Evolutionary conservation across 805 yeast genomes (phyloP), one percentile per base, ranked within the genome.

Genomic region (Monosporozyma aerobia): DNA sequence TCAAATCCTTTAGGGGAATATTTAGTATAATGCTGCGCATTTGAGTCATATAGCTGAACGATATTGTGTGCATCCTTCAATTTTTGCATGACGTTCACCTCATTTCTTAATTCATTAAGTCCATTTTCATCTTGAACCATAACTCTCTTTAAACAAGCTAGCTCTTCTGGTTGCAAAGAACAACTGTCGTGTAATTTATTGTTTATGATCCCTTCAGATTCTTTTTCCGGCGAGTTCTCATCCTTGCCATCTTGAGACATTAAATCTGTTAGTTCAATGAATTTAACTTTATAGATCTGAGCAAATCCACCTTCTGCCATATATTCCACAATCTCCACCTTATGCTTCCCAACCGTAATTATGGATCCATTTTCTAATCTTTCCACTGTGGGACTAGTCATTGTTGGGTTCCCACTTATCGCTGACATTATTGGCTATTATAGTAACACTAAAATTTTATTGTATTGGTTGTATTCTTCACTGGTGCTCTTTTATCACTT

Each of bases 251-350:
- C 43, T 19, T 19, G 25, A 39, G 43, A 16, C 43, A 39, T 6
- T 16, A 35, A 14, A 35, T 35, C 39, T 35, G 39, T 23, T 3
- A 43, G 61, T 49, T 62, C 67, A n/a, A 65, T n/a, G 59, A 81
- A 81, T 54, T 69, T 71, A 19, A 84, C 92, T 37, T 77, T 73
- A 65, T 87, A 87, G 25, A 87, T 86, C 57, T 85, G 89, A 5
- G 95, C 92, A 72, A 83, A 87, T 7, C 95, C 95, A 54, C 88
- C 92, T 60, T 80, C 83, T 0, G 87, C 81, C 14, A 84, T 64
- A 68, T 82, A 83, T 53, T 78, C 75, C 51, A 75, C 69, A 57
- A 83, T 75, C 50, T 74, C 74, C 22, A 81, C 77, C 27, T 69
- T 68, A 63, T 83, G 88, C 10, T 78, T 68, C 3, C 90, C 90